Evolutionary conservation across 2,329 filamentous ascomycete species (phyloP), one percentile per base, ranked within the genome.

Genomic region (Phyllosticta ampelicida): DNA sequence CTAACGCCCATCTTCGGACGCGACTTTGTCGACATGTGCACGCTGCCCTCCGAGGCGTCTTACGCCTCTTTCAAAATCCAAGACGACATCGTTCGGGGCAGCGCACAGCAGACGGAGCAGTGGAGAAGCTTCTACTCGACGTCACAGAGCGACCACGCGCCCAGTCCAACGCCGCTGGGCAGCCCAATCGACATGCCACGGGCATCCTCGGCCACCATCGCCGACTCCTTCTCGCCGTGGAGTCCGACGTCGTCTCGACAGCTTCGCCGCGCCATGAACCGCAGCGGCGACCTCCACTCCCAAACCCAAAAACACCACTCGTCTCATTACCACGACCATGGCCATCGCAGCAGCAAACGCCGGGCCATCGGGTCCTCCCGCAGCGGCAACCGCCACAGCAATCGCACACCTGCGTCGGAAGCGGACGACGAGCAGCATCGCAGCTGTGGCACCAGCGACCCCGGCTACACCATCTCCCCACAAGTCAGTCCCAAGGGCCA

Each of bases 1-100:
- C 75, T 99, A 57, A 94, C 94, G 9, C 94, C 94, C 5, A 79
- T 99, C 60, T 99, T 99, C 70, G 94, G 94, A 0, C 81, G 84
- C 11, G 80, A 84, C 48, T 99, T 99, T 69, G 85, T 89, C 2
- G 77, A 78, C 2, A 74, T 83, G 51, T 99, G 94, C 70, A 74
- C 86, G 13, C 78, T 74, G 0, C 83, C 84, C 1, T 77, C 80
- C n/a, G 77, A 85, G 36, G 66, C 80, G n/a, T 78, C 79, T 13
- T 89, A 84, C 68, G 81, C 78, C 10, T 68, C 66, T 49, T 78
- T 75, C 66, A 66, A 70, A 56, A 75, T 78, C 61, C 65, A 71
- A 53, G 65, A 65, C 5, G 64, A 66, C 3, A 69, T 76, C 50
- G 67, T 77, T 11, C 64, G 65, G n/a, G 63, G 62, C 55, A 68